Percentiles rank a stretch among this genome's conserved stretches.
Conservation (phyloP, 176 grass and related monocot genomes). For the Thinopyrum elongatum region DNA sequence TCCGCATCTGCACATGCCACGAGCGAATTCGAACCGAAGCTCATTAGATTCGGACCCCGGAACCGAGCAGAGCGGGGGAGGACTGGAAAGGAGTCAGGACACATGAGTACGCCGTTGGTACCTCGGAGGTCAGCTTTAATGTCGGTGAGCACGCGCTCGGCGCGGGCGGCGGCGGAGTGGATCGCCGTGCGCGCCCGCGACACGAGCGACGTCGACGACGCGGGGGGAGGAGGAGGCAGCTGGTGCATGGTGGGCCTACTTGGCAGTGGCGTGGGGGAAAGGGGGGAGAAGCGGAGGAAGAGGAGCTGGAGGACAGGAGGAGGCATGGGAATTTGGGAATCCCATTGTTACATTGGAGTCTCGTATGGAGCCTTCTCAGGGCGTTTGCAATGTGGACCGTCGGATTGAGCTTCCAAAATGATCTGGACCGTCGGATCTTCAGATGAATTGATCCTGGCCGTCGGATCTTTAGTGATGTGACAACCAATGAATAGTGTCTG, state of each 20-base stretch:
- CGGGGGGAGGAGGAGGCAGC: constrained; percentile 22
- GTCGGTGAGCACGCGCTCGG: constrained; percentile 86
- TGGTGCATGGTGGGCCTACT: constrained; percentile 46
- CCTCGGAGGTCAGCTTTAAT: constrained; percentile 89
- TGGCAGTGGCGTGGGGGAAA: constrained; percentile 20
- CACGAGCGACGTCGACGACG: constrained; percentile 62
- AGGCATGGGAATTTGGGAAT: neutral
- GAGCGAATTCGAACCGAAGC: constrained; percentile 15
- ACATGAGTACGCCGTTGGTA: constrained; percentile 1
- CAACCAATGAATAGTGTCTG: no score
- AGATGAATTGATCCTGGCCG: no score
- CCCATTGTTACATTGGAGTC: no score
- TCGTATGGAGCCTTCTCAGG: no score
- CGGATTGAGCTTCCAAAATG: no score
- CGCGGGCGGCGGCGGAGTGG: constrained; percentile 81
- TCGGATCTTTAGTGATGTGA: no score
- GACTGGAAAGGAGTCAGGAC: neutral
- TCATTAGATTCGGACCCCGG: constrained; percentile 30
- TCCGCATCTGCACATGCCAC: constrained; percentile 49
- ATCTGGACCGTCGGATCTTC: no score
- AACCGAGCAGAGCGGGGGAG: neutral
- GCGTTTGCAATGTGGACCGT: no score
- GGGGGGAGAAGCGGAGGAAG: neutral
- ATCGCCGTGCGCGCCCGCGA: constrained; percentile 83
- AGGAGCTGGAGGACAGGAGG: neutral